Evolutionary conservation across 2,329 filamentous ascomycete genomes (phyloP), one percentile per base, ranked within the genome.

Genomic region (Sphaerulina vaccinii): DNA sequence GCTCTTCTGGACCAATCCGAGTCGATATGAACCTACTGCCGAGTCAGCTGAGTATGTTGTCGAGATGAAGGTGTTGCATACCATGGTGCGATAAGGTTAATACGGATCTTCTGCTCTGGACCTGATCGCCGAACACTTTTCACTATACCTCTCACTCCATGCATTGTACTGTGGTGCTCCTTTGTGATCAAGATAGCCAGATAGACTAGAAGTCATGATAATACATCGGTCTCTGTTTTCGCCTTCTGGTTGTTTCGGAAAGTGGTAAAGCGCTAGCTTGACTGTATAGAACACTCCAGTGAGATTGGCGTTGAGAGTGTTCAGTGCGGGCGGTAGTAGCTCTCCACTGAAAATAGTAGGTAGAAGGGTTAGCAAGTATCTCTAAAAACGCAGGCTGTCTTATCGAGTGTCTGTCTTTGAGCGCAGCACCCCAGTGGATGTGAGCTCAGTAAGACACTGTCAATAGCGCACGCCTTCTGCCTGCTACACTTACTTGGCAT

Each of bases 181-280:
- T 70, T 72, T 72, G 6, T 70, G 71, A 52, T 79, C 77, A 40
- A 77, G 71, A 60, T 71, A 79, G 0, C 70, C 72, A 0, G 75
- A 74, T 61, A 79, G 70, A 49, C 73, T 76, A 3, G 73, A 73
- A 0, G 72, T 77, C 18, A 79, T 72, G 41, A 79, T 74, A 32
- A 80, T 71, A 50, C 75, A 76, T 1, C 76, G 69, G 51, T 79
- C 75, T 5, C 70, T 62, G 1, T 70, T 67, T 0, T 67, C 60
- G 0, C 55, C 65, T 13, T 71, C 68, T 0, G 72, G 71, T 39
- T 65, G 63, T 27, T 55, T 47, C 2, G 56, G 24, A 15, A 66
- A 57, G 49, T 61, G 62, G 70, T 76, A 62, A 74, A 69, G 53
- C 55, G 74, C 75, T 19, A 73, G 54, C 45, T 64, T 63, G 23